phyloP scores from a whole-genome alignment of 768 basidiomycete species.

The Lepiota brunneoincarnata region DNA sequence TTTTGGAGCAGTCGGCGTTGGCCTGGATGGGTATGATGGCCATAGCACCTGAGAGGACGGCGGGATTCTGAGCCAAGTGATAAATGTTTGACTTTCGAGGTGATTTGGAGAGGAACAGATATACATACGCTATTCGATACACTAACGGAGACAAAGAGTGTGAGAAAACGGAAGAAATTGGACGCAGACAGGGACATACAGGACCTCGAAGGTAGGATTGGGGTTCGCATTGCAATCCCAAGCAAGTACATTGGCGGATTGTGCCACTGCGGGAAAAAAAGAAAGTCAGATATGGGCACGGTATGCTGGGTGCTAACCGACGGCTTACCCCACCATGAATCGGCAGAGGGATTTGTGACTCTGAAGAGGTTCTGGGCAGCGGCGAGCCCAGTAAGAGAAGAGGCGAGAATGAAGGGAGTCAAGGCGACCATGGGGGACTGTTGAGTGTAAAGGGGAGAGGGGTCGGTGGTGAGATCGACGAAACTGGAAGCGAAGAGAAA shows the following conservation, averaged over 20 bases:
- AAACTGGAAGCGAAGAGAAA: neutral
- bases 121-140: conserved; percentile 34
- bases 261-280: conserved; percentile 48
- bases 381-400: conserved; percentile 31
- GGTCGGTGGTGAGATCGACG: neutral
- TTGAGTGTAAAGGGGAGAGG: neutral
- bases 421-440: conserved; percentile 4
- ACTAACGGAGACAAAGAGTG: conserved; percentile 24
- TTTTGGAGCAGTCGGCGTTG: conserved; percentile 59
- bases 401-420: conserved; percentile 13
- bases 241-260: conserved; percentile 51
- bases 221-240: conserved; percentile 54
- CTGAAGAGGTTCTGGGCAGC: conserved; percentile 33
- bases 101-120: neutral
- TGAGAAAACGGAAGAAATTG: conserved; percentile 9
- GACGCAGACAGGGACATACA: conserved; percentile 35
- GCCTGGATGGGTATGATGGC: conserved; percentile 49
- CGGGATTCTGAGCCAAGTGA: conserved; percentile 22
- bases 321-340: conserved; percentile 62
- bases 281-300: neutral
- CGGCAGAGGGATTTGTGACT: conserved; percentile 42
- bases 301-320: neutral
- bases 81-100: neutral
- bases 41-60: conserved; percentile 36
- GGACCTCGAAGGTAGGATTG: conserved; percentile 43